Conservation (phyloP, 2,329 filamentous ascomycete genomes). For the Ceratocystis eucalypticola region DNA sequence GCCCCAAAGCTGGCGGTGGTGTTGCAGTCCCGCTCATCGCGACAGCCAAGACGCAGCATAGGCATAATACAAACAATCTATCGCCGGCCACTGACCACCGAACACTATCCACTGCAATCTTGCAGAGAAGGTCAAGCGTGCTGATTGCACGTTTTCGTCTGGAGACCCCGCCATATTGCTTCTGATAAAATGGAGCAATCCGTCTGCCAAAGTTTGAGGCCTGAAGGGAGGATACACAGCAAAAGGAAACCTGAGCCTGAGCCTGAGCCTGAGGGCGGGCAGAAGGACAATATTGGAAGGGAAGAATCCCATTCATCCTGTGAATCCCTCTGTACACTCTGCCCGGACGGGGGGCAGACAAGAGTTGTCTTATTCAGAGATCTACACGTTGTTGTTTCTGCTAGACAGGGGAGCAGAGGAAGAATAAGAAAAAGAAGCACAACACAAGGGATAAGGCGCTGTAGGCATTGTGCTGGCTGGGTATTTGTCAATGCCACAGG, state of each 20-base stretch:
- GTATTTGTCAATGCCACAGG: no score
- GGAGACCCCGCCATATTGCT: neutral
- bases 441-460: neutral
- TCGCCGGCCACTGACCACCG: neutral
- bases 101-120: neutral
- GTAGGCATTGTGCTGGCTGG: neutral
- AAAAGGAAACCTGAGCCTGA: neutral
- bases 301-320: neutral
- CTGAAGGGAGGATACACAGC: neutral
- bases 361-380: neutral
- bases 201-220: neutral
- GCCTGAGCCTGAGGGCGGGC: neutral
- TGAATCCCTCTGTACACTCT: neutral
- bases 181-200: neutral
- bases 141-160: neutral
- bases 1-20: no score
- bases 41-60: no score
- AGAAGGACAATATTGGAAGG: neutral
- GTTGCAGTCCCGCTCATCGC: no score
- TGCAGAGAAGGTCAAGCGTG: neutral
- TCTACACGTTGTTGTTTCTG: neutral
- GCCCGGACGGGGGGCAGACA: neutral
- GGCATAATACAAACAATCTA: no score
- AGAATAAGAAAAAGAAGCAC: no score
- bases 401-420: neutral